Base-by-base conservation (phyloP, 2,329 filamentous ascomycete species). In the Aaosphaeria pasadenensis region DNA sequence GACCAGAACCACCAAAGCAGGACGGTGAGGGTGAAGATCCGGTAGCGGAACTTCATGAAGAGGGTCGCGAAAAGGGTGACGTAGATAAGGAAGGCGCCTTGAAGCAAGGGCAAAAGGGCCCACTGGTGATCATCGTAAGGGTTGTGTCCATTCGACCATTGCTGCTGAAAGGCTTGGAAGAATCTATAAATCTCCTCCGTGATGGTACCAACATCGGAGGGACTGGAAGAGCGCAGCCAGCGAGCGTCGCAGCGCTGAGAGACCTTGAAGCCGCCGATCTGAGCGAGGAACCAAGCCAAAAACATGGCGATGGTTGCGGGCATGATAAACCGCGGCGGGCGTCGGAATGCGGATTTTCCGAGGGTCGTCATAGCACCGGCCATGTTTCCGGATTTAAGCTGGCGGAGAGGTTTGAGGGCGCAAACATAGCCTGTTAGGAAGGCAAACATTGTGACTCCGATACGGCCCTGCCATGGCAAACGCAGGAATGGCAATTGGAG, bases 341-440 rank as follows among this genome's bases (percentile, higher is more conserved):
- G 75, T 42, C 78, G 76, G 58, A 81, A 81, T 29, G 77, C 77
- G 46, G 76, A 78, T 54, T 78, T 78, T 29, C 77, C 75, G 42
- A 81, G 66, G 24, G 77, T 71, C 40, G 71, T 68, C 46, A 80
- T 71, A 6, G 77, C 71, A 4, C 66, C 74, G 11, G 69, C 55
- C 30, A 63, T 54, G 53, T 80, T 74, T 38, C 74, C 73, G 6
- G 73, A 70, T 32, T 76, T 74, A 17, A 75, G 73, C 40, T 77
- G 74, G 58, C 77, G 77, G 11, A 81, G 63, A 1, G 78, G 78
- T 58, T 81, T 81, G 49, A 81, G 69, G 30, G 77, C 77, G 59
- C 77, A 80, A 24, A 81, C 78, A 53, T 80, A 81, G 48, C 78
- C 78, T 1, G 78, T 81, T 45, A 81, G 65, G 53, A 81, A 79